Conservation (phyloP, 257 asterid species). For the Rubia yunnanensis region DNA sequence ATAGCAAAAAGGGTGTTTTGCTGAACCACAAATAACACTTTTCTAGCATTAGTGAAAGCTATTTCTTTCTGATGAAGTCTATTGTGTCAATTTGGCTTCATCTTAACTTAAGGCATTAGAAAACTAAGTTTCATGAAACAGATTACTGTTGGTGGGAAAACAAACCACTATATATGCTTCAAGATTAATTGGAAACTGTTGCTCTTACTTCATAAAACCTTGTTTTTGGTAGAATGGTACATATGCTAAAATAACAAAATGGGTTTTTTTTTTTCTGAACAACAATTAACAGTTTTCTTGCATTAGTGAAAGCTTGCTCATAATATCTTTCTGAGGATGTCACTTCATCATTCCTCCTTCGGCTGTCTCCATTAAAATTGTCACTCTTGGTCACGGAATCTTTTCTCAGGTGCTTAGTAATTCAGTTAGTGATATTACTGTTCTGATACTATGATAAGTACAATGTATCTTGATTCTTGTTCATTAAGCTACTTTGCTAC, state of each 20-base stretch:
- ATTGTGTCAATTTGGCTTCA: not conserved
- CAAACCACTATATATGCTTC: not conserved
- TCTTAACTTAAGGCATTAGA: not conserved
- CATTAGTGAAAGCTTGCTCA: not conserved
- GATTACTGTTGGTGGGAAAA: not conserved
- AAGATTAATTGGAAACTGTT: not conserved
- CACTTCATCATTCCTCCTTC: not conserved
- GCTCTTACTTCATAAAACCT: not conserved
- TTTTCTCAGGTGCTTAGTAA: not conserved
- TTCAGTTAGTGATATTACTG: not conserved
- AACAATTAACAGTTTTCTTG: not conserved
- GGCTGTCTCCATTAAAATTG: not conserved
- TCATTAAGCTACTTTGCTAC: not conserved
- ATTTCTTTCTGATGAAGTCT: not conserved
- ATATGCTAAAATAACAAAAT: not conserved
- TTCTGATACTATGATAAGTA: not conserved
- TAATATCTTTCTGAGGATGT: not conserved
- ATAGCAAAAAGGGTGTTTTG: not conserved
- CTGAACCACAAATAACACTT: not conserved
- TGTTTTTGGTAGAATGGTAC: not conserved
- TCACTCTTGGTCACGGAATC: not conserved
- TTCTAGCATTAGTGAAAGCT: not conserved
- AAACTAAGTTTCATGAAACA: not conserved
- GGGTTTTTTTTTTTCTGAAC: not conserved
- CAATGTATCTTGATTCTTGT: not conserved